Percentiles rank a stretch among this genome's conserved stretches.
phyloP scores from a whole-genome alignment of 139 green algal genomes.

The Micractinium conductrix region DNA sequence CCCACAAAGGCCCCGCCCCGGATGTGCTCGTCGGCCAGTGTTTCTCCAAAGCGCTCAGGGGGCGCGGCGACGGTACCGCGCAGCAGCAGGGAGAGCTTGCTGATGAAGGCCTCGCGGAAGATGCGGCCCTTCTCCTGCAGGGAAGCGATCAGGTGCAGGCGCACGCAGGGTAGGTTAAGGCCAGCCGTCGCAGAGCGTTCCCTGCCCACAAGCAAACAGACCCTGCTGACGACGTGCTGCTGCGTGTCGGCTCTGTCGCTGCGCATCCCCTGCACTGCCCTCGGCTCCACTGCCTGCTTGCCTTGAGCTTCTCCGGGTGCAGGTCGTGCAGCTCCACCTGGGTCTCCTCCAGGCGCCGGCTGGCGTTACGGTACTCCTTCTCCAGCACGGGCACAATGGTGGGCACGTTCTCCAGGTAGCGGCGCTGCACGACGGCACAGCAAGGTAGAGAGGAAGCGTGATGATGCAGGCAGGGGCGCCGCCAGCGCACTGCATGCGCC shows the following conservation, averaged over 20 bases:
- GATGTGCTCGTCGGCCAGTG: constrained; percentile 93
- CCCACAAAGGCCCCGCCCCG: constrained; percentile 84
- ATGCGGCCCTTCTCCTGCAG: constrained; percentile 76
- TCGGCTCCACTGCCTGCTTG: not conserved
- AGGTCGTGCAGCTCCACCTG: constrained; percentile 72
- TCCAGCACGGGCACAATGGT: constrained; percentile 93
- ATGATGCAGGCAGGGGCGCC: not conserved
- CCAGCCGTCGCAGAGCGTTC: not conserved
- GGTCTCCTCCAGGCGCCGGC: constrained; percentile 59
- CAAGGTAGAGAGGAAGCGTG: not conserved
- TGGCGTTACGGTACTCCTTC: constrained; percentile 78
- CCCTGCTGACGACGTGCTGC: not conserved
- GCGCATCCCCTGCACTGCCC: not conserved
- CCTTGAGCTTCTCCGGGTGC: constrained; percentile 72
- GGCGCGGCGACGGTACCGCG: constrained; percentile 82
- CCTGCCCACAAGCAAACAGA: not conserved
- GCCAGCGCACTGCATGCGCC: not conserved
- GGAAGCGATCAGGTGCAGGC: not conserved
- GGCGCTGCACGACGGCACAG: constrained; percentile 72
- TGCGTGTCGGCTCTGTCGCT: not conserved
- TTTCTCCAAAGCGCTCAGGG: constrained; percentile 91
- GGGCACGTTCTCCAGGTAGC: constrained; percentile 93
- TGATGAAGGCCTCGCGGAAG: constrained; percentile 86
- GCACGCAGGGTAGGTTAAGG: not conserved
- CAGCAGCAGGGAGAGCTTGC: constrained; percentile 83